These are phyloP conservation scores for Kluyveromyces dobzhanskii DNA, from an alignment of 805 yeast genomes.

Conservation along the genomic window DNA sequence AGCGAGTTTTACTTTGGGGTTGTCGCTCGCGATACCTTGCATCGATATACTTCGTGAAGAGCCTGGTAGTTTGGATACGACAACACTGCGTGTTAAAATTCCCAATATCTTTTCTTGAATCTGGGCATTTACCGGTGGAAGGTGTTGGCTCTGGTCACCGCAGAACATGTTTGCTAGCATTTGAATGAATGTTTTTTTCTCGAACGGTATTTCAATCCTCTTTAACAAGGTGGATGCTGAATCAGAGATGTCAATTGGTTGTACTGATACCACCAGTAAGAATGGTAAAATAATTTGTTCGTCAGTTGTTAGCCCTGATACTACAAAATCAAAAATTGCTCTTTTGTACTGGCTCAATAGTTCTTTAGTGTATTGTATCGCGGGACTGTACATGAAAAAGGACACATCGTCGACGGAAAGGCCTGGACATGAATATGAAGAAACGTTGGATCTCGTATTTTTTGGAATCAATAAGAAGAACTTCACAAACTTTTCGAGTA, in stretches of 20 bases:
- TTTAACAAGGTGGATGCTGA: conserved; percentile 43
- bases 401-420: conserved; percentile 45
- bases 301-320: conserved; percentile 33
- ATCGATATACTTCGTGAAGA: conserved; percentile 43
- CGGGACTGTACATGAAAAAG: conserved; percentile 64
- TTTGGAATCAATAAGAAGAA: conserved; percentile 51
- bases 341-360: conserved; percentile 37
- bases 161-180: conserved; percentile 39
- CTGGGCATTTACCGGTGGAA: conserved; percentile 45
- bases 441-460: conserved; percentile 25
- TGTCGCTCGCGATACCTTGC: conserved; percentile 48
- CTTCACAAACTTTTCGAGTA: conserved; percentile 42
- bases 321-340: conserved; percentile 30
- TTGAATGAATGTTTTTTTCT: conserved; percentile 38
- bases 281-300: conserved; percentile 36
- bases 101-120: conserved; percentile 51
- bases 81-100: conserved; percentile 42
- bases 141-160: conserved; percentile 36
- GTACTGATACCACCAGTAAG: conserved; percentile 56
- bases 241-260: conserved; percentile 46
- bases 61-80: conserved; percentile 35
- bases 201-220: conserved; percentile 44
- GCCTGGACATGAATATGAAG: conserved; percentile 52
- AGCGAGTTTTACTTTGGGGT: conserved; percentile 45
- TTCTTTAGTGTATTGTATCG: conserved; percentile 45